Evolutionary conservation across 108 stramenopile genomes (phyloP).

Genomic region (Seminavis robusta): DNA sequence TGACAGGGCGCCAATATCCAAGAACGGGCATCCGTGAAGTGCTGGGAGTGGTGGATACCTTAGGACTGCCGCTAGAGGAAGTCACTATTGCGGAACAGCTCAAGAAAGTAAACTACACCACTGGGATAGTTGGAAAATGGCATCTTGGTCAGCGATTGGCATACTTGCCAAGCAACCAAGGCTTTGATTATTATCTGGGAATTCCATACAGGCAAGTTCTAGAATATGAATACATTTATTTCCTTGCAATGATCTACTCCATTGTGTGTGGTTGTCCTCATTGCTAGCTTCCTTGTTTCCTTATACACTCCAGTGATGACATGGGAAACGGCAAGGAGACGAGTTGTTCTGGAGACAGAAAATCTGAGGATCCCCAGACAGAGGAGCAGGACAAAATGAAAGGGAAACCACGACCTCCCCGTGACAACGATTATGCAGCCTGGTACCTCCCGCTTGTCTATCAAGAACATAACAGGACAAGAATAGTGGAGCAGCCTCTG

Average conservation of each 20-base stretch:
- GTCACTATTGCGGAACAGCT: slow-evolving; percentile 51
- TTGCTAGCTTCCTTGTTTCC: too few relatives aligned
- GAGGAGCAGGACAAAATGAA: background rate
- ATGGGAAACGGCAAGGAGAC: slow-evolving; percentile 23
- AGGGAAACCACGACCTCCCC: background rate
- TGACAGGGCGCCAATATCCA: slow-evolving; percentile 51
- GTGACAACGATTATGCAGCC: slow-evolving; percentile 17
- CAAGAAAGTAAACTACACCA: slow-evolving; percentile 42
- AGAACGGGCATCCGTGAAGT: slow-evolving; percentile 55
- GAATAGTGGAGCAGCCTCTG: slow-evolving; percentile 50
- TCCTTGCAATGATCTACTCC: too few relatives aligned
- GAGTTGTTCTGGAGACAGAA: too few relatives aligned
- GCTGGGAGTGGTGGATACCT: slow-evolving; percentile 26
- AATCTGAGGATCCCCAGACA: too few relatives aligned
- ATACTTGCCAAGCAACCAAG: slow-evolving; percentile 51
- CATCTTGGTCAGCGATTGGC: slow-evolving; percentile 52
- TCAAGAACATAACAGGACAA: slow-evolving; percentile 29
- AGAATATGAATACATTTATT: too few relatives aligned
- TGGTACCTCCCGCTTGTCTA: slow-evolving; percentile 29
- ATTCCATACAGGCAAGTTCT: too few relatives aligned
- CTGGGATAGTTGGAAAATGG: slow-evolving; percentile 67
- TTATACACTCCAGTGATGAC: slow-evolving; percentile 30
- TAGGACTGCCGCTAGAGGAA: slow-evolving; percentile 46
- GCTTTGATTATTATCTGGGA: slow-evolving; percentile 65
- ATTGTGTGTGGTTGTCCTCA: too few relatives aligned